phyloP scores from a whole-genome alignment of 2,329 filamentous ascomycete genomes.

The Gnomoniopsis sp. region DNA sequence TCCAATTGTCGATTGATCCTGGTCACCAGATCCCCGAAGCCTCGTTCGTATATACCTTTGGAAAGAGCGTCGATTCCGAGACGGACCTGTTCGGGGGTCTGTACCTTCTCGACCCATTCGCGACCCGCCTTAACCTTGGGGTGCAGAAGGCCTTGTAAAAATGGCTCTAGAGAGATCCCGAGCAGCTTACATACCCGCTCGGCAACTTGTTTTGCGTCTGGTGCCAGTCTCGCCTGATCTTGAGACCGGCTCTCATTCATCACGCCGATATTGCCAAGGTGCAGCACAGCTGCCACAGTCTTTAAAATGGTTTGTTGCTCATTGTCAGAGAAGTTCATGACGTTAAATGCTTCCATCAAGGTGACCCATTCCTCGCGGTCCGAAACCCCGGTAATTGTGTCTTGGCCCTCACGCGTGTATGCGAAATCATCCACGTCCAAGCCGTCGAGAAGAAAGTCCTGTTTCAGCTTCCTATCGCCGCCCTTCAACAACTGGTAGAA shows the following conservation, averaged over 20 bases:
- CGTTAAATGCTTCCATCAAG: slow-evolving; percentile 84
- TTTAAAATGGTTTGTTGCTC: slow-evolving; percentile 81
- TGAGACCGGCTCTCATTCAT: slow-evolving; percentile 86
- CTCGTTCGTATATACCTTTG: slow-evolving; percentile 96
- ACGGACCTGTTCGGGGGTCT: slow-evolving; percentile 93
- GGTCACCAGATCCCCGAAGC: slow-evolving; percentile 87
- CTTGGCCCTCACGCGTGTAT: slow-evolving; percentile 88
- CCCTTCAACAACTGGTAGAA: slow-evolving; percentile 95
- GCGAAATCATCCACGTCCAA: slow-evolving; percentile 82
- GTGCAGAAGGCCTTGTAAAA: slow-evolving; percentile 84
- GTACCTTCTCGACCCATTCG: slow-evolving; percentile 98
- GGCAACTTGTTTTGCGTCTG: slow-evolving; percentile 71
- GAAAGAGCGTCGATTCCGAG: slow-evolving; percentile 85
- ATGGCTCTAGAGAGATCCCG: slow-evolving; percentile 79
- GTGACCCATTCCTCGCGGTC: slow-evolving; percentile 87
- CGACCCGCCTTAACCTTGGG: slow-evolving; percentile 92
- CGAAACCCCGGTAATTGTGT: slow-evolving; percentile 85
- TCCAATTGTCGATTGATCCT: slow-evolving; percentile 92
- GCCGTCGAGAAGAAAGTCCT: slow-evolving; percentile 71
- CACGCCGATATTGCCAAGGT: slow-evolving; percentile 88
- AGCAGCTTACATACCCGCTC: slow-evolving; percentile 78
- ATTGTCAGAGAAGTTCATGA: slow-evolving; percentile 88
- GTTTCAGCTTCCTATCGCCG: slow-evolving; percentile 68
- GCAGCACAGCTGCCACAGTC: slow-evolving; percentile 86
- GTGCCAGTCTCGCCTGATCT: slow-evolving; percentile 81